Evolutionary conservation across 2,329 filamentous ascomycete species (phyloP).

Genomic region (Neofusicoccum parvum): DNA sequence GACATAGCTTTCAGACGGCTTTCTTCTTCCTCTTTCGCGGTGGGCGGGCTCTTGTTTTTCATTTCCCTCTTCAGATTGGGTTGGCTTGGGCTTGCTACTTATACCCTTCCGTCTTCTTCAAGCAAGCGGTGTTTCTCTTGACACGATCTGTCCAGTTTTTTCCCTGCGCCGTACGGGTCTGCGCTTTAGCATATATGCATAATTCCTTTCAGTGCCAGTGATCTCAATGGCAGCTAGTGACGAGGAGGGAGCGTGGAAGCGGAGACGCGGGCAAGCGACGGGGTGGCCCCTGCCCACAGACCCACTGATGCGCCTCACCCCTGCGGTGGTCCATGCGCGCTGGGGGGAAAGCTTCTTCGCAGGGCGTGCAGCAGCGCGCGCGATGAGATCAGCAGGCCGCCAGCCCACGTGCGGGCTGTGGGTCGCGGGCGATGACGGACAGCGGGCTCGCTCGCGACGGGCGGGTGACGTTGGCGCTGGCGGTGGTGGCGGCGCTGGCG

Average conservation of each 20-base stretch:
- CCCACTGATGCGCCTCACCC: too few relatives aligned
- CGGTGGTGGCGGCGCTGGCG: too few relatives aligned
- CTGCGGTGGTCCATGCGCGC: background rate
- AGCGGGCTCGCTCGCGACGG: too few relatives aligned
- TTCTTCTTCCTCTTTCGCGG: background rate
- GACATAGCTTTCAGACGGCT: background rate
- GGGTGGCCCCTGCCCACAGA: background rate
- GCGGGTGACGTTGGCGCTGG: background rate
- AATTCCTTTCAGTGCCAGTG: background rate
- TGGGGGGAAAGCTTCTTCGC: background rate
- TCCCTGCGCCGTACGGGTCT: background rate
- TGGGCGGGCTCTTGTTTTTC: background rate
- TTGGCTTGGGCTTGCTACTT: constrained; percentile 16
- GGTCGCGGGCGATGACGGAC: too few relatives aligned
- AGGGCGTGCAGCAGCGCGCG: too few relatives aligned
- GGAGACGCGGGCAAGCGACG: background rate
- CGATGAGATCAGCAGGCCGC: too few relatives aligned
- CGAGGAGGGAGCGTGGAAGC: background rate
- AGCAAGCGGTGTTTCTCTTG: constrained; percentile 12
- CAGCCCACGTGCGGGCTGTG: too few relatives aligned
- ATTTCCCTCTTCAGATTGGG: constrained; percentile 6
- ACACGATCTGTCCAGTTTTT: background rate
- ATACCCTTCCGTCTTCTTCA: constrained; percentile 19
- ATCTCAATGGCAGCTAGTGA: background rate
- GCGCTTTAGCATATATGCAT: background rate